These are phyloP conservation scores for Neofusicoccum sp. DNA, from an alignment of 2,329 filamentous ascomycete genomes.

Conservation along the genomic window DNA sequence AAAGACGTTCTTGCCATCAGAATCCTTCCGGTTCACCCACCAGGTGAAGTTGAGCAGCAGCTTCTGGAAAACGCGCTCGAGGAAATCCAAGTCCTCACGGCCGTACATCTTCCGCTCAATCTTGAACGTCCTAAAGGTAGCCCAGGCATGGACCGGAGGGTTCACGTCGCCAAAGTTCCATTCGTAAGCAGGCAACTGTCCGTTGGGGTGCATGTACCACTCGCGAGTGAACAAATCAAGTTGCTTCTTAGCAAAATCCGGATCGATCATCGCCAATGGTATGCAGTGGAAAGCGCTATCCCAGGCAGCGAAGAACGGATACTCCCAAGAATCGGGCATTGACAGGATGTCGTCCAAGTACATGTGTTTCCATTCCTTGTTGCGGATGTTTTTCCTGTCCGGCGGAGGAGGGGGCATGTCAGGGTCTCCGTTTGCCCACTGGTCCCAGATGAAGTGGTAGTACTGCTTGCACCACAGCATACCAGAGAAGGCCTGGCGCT, in stretches of 20 bases:
- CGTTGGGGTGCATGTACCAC: conserved; percentile 99
- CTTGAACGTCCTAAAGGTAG: conserved; percentile 93
- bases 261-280: conserved; percentile 93
- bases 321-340: conserved; percentile 99
- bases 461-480: conserved; percentile 99
- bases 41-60: conserved; percentile 94
- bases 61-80: conserved; percentile 96
- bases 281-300: conserved; percentile 97
- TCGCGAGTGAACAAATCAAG: conserved; percentile 92
- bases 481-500: conserved; percentile 87
- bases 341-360: conserved; percentile 92
- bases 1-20: conserved; percentile 93
- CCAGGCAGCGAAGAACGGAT: conserved; percentile 97
- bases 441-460: conserved; percentile 95
- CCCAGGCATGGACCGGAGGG: conserved; percentile 94
- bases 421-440: conserved; percentile 95
- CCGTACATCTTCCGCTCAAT: conserved; percentile 98
- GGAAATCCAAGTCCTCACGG: conserved; percentile 88
- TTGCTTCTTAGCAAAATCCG: conserved; percentile 97
- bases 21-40: conserved; percentile 98
- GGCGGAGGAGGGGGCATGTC: conserved; percentile 81
- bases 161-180: conserved; percentile 99
- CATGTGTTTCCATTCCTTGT: conserved; percentile 90
- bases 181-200: conserved; percentile 87
- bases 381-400: conserved; percentile 75